A percentile compares a stretch with the other conserved stretches of the same genome.
phyloP scores from a whole-genome alignment of 768 basidiomycete genomes.

The Tricholoma terreum region DNA sequence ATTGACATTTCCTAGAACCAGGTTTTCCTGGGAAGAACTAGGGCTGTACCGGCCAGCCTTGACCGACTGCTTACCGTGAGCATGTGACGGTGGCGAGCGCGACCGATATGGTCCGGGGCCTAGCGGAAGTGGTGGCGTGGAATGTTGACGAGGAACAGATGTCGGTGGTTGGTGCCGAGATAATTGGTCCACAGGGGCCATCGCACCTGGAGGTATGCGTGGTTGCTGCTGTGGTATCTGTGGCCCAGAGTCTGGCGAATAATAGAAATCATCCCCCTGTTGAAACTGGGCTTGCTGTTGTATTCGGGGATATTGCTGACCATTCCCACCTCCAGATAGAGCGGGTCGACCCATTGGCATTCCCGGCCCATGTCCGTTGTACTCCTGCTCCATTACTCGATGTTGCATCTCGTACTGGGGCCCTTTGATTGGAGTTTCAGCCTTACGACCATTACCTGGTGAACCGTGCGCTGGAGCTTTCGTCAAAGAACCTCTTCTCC shows the following conservation, averaged over 20 bases:
- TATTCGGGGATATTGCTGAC: conserved; percentile 31
- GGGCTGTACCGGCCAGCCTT: conserved; percentile 31
- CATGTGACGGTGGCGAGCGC: conserved; percentile 51
- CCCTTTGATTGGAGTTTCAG: conserved; percentile 83
- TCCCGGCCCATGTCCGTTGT: conserved; percentile 45
- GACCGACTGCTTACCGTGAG: conserved; percentile 20
- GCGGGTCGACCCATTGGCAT: conserved; percentile 22
- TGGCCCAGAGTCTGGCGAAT: conserved; percentile 26
- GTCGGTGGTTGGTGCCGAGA: conserved; percentile 27
- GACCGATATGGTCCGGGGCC: conserved; percentile 36
- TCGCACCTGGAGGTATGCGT: conserved; percentile 58
- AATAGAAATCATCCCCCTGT: conserved; percentile 35
- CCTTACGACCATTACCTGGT: conserved; percentile 54
- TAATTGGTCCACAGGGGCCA: conserved; percentile 49
- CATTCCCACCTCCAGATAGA: conserved; percentile 20
- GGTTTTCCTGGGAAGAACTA: conserved; percentile 35
- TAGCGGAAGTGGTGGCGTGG: conserved; percentile 25
- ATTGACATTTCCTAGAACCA: conserved; percentile 24
- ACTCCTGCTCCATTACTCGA: conserved; percentile 89
- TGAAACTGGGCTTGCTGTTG: conserved; percentile 23
- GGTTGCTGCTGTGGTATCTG: conserved; percentile 32
- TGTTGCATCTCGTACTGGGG: conserved; percentile 96
- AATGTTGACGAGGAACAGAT: conserved; percentile 32
- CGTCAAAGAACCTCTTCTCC: conserved; percentile 60
- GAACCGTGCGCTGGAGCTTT: conserved; percentile 52